phyloP scores from a whole-genome alignment of 345 rosid species.

The Turnera subulata region DNA sequence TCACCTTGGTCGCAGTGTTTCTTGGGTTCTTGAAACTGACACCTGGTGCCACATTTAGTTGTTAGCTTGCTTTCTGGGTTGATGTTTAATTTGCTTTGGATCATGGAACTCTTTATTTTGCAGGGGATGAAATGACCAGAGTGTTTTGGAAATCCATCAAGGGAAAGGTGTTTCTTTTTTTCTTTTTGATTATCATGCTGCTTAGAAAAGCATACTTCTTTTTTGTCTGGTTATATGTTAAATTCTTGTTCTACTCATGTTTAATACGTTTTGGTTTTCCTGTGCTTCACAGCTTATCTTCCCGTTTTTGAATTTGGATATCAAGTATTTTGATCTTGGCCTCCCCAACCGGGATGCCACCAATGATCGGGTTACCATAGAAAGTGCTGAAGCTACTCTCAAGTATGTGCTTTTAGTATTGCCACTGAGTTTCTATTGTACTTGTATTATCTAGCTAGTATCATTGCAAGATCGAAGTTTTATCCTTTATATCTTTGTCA shows the following conservation, averaged over 20 bases:
- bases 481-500: not conserved
- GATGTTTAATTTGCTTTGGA: not conserved
- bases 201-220: too few relatives aligned
- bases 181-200: not conserved
- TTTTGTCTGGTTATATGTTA: not conserved
- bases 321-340: conserved; percentile 69
- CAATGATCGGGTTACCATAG: conserved; percentile 55
- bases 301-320: conserved; percentile 74
- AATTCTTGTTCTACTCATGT: not conserved
- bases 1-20: too few relatives aligned
- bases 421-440: not conserved
- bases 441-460: not conserved
- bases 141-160: conserved; percentile 30
- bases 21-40: not conserved
- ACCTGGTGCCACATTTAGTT: not conserved
- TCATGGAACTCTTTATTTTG: not conserved
- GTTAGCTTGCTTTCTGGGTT: not conserved
- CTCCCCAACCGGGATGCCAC: conserved; percentile 63
- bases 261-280: not conserved
- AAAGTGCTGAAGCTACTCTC: conserved; percentile 73
- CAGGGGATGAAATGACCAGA: conserved; percentile 35
- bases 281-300: conserved; percentile 62
- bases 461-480: not conserved
- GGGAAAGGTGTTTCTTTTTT: conserved; percentile 16
- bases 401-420: conserved; percentile 32